Percentiles rank a stretch among this genome's conserved stretches.
Conservation (phyloP, 768 basidiomycete species). For the Albatrellus ellisii region DNA sequence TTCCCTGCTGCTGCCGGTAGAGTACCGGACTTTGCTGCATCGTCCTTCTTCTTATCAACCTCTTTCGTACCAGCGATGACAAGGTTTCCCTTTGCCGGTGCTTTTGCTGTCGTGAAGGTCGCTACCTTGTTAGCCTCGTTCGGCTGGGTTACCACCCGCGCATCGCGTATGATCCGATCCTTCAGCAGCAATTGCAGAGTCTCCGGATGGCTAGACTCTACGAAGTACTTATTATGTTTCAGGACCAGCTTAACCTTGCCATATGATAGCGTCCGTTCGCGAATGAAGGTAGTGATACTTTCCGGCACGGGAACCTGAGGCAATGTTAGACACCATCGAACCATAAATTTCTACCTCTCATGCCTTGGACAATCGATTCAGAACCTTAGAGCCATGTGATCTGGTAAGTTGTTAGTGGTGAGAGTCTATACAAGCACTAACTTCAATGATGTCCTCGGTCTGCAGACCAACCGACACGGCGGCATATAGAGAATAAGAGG, state of each 20-base stretch:
- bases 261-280: constrained; percentile 88
- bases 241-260: constrained; percentile 98
- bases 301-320: constrained; percentile 84
- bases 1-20: constrained; percentile 14
- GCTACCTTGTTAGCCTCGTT: constrained; percentile 67
- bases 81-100: constrained; percentile 70
- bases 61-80: constrained; percentile 81
- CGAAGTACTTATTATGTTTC: constrained; percentile 95
- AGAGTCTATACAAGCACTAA: too few species aligned
- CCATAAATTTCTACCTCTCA: constrained; percentile 9
- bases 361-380: constrained; percentile 74
- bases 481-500: constrained; percentile 94
- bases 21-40: constrained; percentile 25
- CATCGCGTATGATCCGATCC: constrained; percentile 75
- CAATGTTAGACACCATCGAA: constrained; percentile 2
- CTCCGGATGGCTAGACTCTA: constrained; percentile 93
- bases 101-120: constrained; percentile 70
- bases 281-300: constrained; percentile 74
- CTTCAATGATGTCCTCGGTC: constrained; percentile 97
- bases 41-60: constrained; percentile 58
- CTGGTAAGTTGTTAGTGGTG: too few species aligned
- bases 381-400: constrained; percentile 38
- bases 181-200: constrained; percentile 80
- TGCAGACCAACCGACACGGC: constrained; percentile 97
- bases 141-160: constrained; percentile 59